These are phyloP conservation scores for Chlorencoelia australis DNA, from an alignment of 2,329 filamentous ascomycete genomes.

Conservation along the genomic window DNA sequence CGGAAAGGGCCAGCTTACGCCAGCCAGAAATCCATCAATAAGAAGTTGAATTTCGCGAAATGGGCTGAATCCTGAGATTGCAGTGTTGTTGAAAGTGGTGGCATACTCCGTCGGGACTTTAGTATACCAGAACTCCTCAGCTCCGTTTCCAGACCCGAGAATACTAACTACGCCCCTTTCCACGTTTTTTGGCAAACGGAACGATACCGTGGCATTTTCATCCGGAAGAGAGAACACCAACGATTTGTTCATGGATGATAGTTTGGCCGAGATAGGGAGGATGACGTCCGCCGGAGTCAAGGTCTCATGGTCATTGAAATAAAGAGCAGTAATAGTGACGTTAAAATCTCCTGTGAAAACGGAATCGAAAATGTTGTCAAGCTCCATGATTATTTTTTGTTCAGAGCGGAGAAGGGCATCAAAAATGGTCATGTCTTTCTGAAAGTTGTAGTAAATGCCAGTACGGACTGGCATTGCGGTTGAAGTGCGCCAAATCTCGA, in stretches of 20 bases:
- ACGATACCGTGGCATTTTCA: conserved; percentile 36
- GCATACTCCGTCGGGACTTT: conserved; percentile 57
- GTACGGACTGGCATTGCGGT: conserved; percentile 50
- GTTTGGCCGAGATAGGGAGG: conserved; percentile 43
- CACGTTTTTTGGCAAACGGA: conserved; percentile 48
- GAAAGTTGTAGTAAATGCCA: conserved; percentile 44
- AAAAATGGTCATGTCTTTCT: conserved; percentile 52
- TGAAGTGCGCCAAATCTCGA: conserved; percentile 54
- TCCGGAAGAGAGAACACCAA: conserved; percentile 48
- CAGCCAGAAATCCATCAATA: conserved; percentile 60
- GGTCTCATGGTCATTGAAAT: conserved; percentile 25
- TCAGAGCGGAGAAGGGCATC: conserved; percentile 54
- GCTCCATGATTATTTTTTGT: conserved; percentile 55
- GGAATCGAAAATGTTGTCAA: conserved; percentile 59
- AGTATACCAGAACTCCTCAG: conserved; percentile 78
- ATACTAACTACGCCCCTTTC: conserved; percentile 61
- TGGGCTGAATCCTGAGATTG: conserved; percentile 53
- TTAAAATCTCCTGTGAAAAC: conserved; percentile 63
- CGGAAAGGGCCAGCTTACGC: conserved; percentile 68
- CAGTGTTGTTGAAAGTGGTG: conserved; percentile 45
- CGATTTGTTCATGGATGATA: conserved; percentile 34
- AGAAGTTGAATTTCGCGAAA: conserved; percentile 67
- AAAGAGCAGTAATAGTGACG: conserved; percentile 49
- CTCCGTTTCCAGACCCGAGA: conserved; percentile 60
- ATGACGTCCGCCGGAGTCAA: conserved; percentile 47